phyloP scores from a whole-genome alignment of 345 rosid species.

The Stellera chamaejasme region DNA sequence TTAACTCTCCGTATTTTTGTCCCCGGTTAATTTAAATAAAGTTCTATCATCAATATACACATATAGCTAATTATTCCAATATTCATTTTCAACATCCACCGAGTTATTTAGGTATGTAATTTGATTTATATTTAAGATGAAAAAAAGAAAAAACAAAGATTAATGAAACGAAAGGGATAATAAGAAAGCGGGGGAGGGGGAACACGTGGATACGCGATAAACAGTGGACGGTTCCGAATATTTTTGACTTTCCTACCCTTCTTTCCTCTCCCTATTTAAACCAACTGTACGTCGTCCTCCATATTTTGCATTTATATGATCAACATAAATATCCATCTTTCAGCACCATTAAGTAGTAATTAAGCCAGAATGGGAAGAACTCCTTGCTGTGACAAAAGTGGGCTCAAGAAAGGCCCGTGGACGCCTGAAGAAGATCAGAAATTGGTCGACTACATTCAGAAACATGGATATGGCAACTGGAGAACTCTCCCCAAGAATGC shows the following conservation, averaged over 20 bases:
- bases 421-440: conserved; percentile 79
- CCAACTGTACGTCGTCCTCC: conserved; percentile 12
- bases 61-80: too few species aligned
- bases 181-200: not conserved
- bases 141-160: too few species aligned
- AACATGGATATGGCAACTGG: conserved; percentile 85
- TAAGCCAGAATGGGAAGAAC: conserved; percentile 48
- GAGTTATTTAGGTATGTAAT: too few species aligned
- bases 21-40: too few species aligned
- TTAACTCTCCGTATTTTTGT: too few species aligned
- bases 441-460: conserved; percentile 55
- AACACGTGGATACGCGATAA: conserved; percentile 51
- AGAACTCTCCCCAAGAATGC: conserved; percentile 87
- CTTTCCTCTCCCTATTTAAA: conserved; percentile 28
- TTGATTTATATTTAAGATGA: too few species aligned
- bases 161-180: too few species aligned
- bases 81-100: too few species aligned
- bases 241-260: conserved; percentile 40
- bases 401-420: conserved; percentile 88
- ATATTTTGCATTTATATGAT: not conserved
- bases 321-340: too few species aligned
- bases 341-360: not conserved
- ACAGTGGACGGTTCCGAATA: conserved; percentile 90
- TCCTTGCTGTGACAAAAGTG: conserved; percentile 82
- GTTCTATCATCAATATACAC: too few species aligned